Conservation (phyloP, 495 filamentous ascomycete genomes). For the Tuber microsphaerosporum region DNA sequence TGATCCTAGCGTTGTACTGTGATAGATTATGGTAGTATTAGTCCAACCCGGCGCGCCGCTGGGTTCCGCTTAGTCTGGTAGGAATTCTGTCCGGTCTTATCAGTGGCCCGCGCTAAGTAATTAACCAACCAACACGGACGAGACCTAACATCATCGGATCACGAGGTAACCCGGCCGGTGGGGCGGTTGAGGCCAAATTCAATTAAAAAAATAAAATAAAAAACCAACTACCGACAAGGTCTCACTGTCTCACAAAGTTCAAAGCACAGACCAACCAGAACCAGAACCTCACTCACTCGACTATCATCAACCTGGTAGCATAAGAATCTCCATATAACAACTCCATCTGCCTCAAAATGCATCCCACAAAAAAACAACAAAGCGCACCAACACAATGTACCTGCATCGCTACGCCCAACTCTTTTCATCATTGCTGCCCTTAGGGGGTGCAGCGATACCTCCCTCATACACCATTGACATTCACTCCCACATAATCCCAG, state of each 20-base stretch:
- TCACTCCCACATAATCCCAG: conserved; percentile 15
- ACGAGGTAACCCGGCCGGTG: background rate
- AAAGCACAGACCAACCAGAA: no score
- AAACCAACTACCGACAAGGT: background rate
- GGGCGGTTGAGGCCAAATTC: background rate
- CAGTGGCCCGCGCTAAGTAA: background rate
- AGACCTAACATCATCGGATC: background rate
- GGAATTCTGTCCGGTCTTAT: background rate
- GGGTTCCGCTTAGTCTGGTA: background rate
- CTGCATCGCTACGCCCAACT: background rate
- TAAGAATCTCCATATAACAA: background rate
- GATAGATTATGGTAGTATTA: background rate
- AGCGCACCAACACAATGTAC: background rate
- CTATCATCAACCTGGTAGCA: no score
- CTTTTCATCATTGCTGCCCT: background rate
- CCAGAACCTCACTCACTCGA: no score
- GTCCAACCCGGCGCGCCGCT: background rate
- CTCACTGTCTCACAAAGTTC: background rate
- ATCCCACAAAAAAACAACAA: background rate
- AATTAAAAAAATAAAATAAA: background rate
- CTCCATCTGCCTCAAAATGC: background rate
- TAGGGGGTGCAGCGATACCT: background rate
- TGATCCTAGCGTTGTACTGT: background rate
- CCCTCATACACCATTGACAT: conserved; percentile 16
- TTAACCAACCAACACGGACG: background rate